Evolutionary conservation across 805 yeast genomes (phyloP), one percentile per base, ranked within the genome.

Genomic region (Teunomyces kruisii): DNA sequence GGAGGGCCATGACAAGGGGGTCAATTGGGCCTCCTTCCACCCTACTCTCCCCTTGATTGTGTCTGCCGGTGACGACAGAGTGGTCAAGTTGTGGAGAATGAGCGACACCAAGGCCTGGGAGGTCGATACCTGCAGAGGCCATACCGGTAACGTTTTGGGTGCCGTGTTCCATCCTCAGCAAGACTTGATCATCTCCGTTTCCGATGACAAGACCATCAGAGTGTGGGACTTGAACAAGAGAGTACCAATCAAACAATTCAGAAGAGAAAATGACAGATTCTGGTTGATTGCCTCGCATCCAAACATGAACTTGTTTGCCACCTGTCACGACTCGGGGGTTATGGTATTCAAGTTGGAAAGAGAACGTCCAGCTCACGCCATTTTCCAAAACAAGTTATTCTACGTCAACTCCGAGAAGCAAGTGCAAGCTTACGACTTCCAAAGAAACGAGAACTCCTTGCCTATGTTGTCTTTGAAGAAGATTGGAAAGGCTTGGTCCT

Each of bases 1-100:
- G 49, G 98, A 95, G 65, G 99, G 99, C 42, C 99, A 94, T 65
- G 96, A 94, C 59, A 85, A 96, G 65, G 98, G 98, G 63, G 99
- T 94, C 59, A 92, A 94, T 64, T 94, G 96, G 96, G 98, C 97
- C 15, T 76, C 96, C 9, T 95, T 95, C 81, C 99, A 94, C 65
- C 99, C 99, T 38, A 89, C 92, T 17, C 76, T 90, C 62, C 98
- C 98, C 10, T 76, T 94, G 55, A 90, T 94, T 62, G 96, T 91
- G 14, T 88, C 97, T 13, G 96, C 92, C 58, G 95, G 95, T 65
- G 99, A 94, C 65, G 99, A 94, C 64, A 81, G 98, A 54, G 84
- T 92, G 53, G 88, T 94, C 46, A 92, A 92, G 67, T 75, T 95
- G 53, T 94, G 99, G 99, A 81, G 98, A 70, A 89, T 90, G 97